Evolutionary conservation across 1,284 basidiomycete genomes (phyloP), one percentile per base, ranked within the genome.

Genomic region (Ustilago esculenta): DNA sequence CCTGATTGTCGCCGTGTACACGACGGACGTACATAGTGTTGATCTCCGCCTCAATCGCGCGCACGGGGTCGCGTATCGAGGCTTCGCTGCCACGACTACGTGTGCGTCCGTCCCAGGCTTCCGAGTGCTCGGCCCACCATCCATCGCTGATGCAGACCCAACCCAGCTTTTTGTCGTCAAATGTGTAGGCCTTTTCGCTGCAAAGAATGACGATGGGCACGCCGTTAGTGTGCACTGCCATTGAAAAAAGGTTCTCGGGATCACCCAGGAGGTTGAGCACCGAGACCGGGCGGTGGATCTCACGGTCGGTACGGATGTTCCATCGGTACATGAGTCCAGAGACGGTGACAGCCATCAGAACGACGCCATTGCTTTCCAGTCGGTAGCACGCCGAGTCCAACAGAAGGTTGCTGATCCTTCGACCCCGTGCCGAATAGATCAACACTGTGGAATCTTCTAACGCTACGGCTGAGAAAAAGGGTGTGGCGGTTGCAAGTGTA

Each of bases 401-500:
- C 25, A 63, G 45, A 23, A 79, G 40, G 14, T 65, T 79, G 34
- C 65, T 45, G 11, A 71, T 29, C 20, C 50, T 29, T 39, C 78
- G 67, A 9, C 79, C 79, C n/a, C 68, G 59, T 5, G 53, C 20
- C 39, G 76, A 59, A 36, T 81, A 80, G 47, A 78, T 63, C 15
- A 75, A 23, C 18, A 81, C 32, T 3, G 67, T 67, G n/a, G 66
- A 49, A 35, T 80, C 75, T 14, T 65, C 54, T 18, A 77, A 54
- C 2, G 70, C 67, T 0, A 71, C 90, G 2, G 91, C 93, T 64
- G 88, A 89, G 79, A 92, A 92, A 2, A 78, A 77, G 2, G 82
- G 78, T 0, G 90, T 90, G 0, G 88, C 88, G 1, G 88, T 88
- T 27, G 92, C 81, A 0, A 86, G 84, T 5, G 94, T 80, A 5